These are phyloP conservation scores for Tylopilus balloui DNA, from an alignment of 768 basidiomycete species.

Conservation along the genomic window DNA sequence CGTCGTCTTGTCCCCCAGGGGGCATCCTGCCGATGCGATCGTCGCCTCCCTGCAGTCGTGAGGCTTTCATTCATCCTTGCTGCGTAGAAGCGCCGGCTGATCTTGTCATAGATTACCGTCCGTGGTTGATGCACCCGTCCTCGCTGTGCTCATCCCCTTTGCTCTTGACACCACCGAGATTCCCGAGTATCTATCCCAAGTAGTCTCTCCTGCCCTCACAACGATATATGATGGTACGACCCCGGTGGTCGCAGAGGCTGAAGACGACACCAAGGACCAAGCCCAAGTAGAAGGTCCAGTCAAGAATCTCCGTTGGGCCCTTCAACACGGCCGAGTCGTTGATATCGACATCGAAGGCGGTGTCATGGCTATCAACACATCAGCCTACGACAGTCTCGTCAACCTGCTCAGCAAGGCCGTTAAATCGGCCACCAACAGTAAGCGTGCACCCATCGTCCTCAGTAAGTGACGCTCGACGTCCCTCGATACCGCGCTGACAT, in stretches of 20 bases:
- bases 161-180: constrained; percentile 45
- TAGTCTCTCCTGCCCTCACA: constrained; percentile 37
- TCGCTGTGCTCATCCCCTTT: constrained; percentile 63
- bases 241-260: constrained; percentile 29
- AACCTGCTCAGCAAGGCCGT: constrained; percentile 67
- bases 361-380: constrained; percentile 42
- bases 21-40: constrained; percentile 34
- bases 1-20: constrained; percentile 52
- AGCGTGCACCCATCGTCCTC: constrained; percentile 57
- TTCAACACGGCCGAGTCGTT: constrained; percentile 57
- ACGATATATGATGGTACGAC: constrained; percentile 51
- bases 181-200: constrained; percentile 31
- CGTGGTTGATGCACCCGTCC: constrained; percentile 35
- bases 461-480: constrained; percentile 37
- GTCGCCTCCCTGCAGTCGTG: constrained; percentile 42
- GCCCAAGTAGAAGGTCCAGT: constrained; percentile 38
- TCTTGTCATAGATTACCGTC: constrained; percentile 15
- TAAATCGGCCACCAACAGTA: constrained; percentile 17
- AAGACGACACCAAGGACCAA: constrained; percentile 14
- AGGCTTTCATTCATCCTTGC: constrained; percentile 2
- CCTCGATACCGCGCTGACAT: not conserved
- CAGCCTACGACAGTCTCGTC: constrained; percentile 62
- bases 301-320: constrained; percentile 60
- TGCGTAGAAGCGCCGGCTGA: not conserved
- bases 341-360: constrained; percentile 65